A percentile compares a stretch with the other conserved stretches of the same genome.
phyloP scores from a whole-genome alignment of 345 rosid genomes.

The Populus davidiana region DNA sequence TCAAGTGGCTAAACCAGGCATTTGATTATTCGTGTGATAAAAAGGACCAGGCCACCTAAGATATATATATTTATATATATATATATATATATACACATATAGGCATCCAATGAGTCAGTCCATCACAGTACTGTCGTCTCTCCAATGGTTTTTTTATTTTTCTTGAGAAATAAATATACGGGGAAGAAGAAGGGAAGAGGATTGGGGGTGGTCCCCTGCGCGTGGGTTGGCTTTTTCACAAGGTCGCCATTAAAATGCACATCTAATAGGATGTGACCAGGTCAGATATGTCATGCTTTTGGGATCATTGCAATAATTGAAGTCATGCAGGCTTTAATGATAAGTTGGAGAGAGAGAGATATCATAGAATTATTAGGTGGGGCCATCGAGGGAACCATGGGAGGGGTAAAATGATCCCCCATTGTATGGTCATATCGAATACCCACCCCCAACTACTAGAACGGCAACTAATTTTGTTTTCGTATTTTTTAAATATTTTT shows the following conservation, averaged over 20 bases:
- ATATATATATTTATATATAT: background rate
- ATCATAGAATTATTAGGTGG: slow-evolving; percentile 25
- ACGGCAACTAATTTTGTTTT: too few species aligned
- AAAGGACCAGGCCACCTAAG: background rate
- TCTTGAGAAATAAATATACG: background rate
- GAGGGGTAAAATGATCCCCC: background rate
- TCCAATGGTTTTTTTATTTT: background rate
- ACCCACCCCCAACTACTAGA: background rate
- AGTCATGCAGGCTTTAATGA: slow-evolving; percentile 82
- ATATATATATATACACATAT: too few species aligned
- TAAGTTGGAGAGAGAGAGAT: slow-evolving; percentile 24
- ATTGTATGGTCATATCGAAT: background rate
- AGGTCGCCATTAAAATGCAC: slow-evolving; percentile 14
- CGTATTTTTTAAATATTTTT: too few species aligned
- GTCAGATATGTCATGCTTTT: slow-evolving; percentile 88
- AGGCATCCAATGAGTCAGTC: slow-evolving; percentile 40
- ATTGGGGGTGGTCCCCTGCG: slow-evolving; percentile 30
- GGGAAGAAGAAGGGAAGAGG: background rate
- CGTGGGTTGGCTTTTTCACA: slow-evolving; percentile 26
- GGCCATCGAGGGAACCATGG: background rate
- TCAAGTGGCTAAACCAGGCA: slow-evolving; percentile 11
- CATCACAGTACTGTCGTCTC: background rate
- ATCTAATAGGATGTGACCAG: slow-evolving; percentile 41
- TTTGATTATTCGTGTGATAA: background rate
- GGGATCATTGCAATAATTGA: slow-evolving; percentile 97